Evolutionary conservation across 2,329 filamentous ascomycete species (phyloP).

Genomic region (Sporothrix mexicana): DNA sequence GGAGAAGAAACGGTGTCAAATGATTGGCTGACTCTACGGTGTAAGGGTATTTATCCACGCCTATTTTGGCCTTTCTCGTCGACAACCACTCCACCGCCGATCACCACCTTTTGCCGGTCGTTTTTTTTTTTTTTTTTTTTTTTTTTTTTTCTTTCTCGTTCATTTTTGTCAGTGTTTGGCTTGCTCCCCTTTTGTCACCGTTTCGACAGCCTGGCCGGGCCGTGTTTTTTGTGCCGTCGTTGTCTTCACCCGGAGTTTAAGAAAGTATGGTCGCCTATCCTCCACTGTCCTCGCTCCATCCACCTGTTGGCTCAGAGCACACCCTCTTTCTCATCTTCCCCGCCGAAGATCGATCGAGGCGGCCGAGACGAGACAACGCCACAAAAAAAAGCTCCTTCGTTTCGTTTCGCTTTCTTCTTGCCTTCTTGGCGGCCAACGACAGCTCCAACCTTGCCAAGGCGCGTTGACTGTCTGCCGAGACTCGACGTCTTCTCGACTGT

Average conservation of each 20-base stretch:
- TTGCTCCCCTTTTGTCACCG: neutral
- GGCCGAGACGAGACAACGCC: too few species aligned
- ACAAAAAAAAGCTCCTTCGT: slow-evolving; percentile 4
- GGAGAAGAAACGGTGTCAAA: neutral
- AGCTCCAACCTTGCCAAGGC: slow-evolving; percentile 1
- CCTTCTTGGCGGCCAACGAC: neutral
- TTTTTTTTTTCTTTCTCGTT: neutral
- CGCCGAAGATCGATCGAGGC: slow-evolving; percentile 11
- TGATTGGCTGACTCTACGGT: too few species aligned
- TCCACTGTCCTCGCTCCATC: neutral
- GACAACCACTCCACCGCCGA: neutral
- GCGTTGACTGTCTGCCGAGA: neutral
- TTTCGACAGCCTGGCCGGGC: neutral
- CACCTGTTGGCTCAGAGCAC: neutral
- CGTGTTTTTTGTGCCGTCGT: too few species aligned
- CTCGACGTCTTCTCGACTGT: too few species aligned
- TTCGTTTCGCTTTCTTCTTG: neutral
- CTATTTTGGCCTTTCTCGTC: too few species aligned
- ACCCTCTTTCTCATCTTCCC: neutral
- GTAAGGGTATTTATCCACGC: too few species aligned
- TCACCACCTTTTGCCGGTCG: neutral
- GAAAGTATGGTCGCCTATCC: neutral
- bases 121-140: neutral
- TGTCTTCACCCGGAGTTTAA: neutral
- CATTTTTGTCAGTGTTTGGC: neutral